Base-by-base conservation (phyloP, 208 protist genomes). In the Trypanosoma rangeli region DNA sequence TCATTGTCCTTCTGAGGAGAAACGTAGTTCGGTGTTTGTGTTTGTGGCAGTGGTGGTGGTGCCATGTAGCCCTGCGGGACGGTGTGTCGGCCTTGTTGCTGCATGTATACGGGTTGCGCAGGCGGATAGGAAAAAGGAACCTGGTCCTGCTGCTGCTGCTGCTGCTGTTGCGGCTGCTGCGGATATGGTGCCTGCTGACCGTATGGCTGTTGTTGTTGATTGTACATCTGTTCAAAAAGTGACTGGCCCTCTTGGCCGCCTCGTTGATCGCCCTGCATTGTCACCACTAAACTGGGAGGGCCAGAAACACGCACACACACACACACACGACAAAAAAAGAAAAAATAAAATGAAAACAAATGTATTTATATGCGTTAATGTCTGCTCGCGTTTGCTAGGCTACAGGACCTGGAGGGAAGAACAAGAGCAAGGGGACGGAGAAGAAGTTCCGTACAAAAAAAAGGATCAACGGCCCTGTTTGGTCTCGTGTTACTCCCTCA, bases 211-310 rank as follows among this genome's bases (percentile, higher is more conserved):
- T 65, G 79, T 64, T 90, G 85, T 7, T 73, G 77, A 67, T 70
- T 75, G 65, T 93, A 92, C 86, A 95, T 90, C 65, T 90, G 83
- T 53, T 91, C 80, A 70, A 93, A 96, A 44, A 96, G 66, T 13
- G 87, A 92, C 28, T 80, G 80, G 24, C 81, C 74, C 20, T 53
- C 65, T 5, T 66, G 64, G 15, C 31, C 44, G n/a, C n/a, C 22
- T 66, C 74, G 71, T 15, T 64, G 61, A 39, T 60, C 72, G 16
- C 72, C 60, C 54, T 70, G 64, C 69, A 74, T 74, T 28, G 37
- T n/a, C 20, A 3, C n/a, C 39, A 57, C 15, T 3, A 35, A 55
- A 44, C n/a, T n/a, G n/a, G n/a, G n/a, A n/a, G n/a, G n/a, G n/a
- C n/a, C n/a, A 65, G 1, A 10, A 58, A 58, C 18, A 20, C 5